Percentiles rank a stretch among this genome's conserved stretches.
phyloP scores from a whole-genome alignment of 1,284 basidiomycete species.

The Sanguinoderma infundibulare region DNA sequence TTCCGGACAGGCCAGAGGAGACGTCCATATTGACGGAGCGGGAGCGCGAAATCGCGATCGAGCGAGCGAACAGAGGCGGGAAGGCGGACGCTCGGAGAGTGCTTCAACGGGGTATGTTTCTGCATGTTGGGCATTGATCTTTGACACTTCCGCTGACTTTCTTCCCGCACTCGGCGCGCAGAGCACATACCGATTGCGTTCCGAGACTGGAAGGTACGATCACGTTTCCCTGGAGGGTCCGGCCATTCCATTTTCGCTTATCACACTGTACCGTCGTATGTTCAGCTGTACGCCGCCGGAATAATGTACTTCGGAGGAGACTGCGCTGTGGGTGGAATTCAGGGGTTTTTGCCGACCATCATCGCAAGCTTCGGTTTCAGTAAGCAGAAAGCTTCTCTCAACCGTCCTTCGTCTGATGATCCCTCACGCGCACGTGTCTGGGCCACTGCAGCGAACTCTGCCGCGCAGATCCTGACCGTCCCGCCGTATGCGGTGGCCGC shows the following conservation, averaged over 20 bases:
- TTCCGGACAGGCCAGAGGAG: slow-evolving; percentile 82
- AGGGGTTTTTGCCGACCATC: slow-evolving; percentile 87
- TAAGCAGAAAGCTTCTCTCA: slow-evolving; percentile 25
- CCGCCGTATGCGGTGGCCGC: slow-evolving; percentile 82
- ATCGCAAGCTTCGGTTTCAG: slow-evolving; percentile 72
- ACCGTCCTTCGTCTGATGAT: background rate
- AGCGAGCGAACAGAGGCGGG: slow-evolving; percentile 73
- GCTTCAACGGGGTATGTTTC: slow-evolving; percentile 67
- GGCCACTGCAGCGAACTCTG: slow-evolving; percentile 52
- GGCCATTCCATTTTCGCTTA: background rate
- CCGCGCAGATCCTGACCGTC: slow-evolving; percentile 75
- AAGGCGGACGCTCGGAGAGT: slow-evolving; percentile 68
- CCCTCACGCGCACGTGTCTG: slow-evolving; percentile 1
- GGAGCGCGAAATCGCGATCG: slow-evolving; percentile 75
- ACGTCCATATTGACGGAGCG: slow-evolving; percentile 71
- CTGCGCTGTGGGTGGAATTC: slow-evolving; percentile 76
- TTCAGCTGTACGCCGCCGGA: slow-evolving; percentile 63
- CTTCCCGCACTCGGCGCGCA: slow-evolving; percentile 36
- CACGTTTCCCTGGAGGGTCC: too few species aligned
- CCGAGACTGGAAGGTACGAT: slow-evolving; percentile 68
- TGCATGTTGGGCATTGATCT: too few species aligned
- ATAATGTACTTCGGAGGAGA: slow-evolving; percentile 82
- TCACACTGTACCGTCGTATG: too few species aligned
- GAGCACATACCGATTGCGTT: slow-evolving; percentile 69
- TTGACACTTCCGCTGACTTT: too few species aligned